phyloP scores from a whole-genome alignment of 176 grass and related monocot genomes.

The Triticum monococcum region DNA sequence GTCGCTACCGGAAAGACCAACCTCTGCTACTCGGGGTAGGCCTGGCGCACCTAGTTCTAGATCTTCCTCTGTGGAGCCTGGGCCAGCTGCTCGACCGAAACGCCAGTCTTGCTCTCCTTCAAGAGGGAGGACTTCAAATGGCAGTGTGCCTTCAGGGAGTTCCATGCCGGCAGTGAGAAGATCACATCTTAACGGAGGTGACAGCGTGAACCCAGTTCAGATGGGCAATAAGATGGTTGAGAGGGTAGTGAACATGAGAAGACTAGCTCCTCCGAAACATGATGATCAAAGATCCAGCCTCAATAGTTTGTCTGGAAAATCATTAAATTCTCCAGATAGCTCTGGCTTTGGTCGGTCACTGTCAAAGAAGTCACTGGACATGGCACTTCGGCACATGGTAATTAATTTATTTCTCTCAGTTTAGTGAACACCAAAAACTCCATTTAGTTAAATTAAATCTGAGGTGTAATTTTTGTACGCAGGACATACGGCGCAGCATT shows the following conservation, averaged over 20 bases:
- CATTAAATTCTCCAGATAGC: conserved; percentile 77
- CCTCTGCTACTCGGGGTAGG: conserved; percentile 80
- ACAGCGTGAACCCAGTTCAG: conserved; percentile 69
- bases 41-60: conserved; percentile 83
- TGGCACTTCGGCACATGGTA: conserved; percentile 99
- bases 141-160: conserved; percentile 48
- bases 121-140: conserved; percentile 75
- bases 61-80: conserved; percentile 89
- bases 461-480: conserved; percentile 11
- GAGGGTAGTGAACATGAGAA: conserved; percentile 91
- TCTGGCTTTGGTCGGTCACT: conserved; percentile 80
- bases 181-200: conserved; percentile 53
- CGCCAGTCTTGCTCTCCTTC: conserved; percentile 93
- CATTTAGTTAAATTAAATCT: conserved; percentile 22
- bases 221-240: conserved; percentile 99
- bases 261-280: conserved; percentile 79
- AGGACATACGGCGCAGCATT: conserved; percentile 94
- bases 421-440: not conserved
- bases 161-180: conserved; percentile 74
- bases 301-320: conserved; percentile 57
- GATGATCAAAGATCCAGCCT: conserved; percentile 66
- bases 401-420: not conserved
- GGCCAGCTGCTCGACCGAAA: conserved; percentile 57
- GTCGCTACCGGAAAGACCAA: conserved; percentile 78
- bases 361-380: conserved; percentile 96